Evolutionary conservation across 768 basidiomycete species (phyloP).

Genomic region (Dentipellis fragilis): DNA sequence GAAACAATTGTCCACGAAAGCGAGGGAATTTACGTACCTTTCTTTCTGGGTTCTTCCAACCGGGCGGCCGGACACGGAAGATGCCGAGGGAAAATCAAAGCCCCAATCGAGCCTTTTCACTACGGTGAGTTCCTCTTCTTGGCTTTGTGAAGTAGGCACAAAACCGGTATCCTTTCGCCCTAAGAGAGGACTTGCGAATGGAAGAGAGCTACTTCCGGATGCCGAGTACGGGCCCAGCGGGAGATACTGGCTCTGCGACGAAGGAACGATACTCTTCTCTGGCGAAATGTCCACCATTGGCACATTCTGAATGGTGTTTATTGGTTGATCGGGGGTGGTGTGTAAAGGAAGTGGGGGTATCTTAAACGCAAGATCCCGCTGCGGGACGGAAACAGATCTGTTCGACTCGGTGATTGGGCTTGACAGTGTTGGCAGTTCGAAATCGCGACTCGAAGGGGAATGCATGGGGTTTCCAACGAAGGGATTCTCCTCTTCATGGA

Average conservation of each 20-base stretch:
- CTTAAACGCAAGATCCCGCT: neutral
- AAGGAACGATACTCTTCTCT: neutral
- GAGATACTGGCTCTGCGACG: slow-evolving; percentile 6
- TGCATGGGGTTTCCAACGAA: neutral
- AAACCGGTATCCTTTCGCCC: neutral
- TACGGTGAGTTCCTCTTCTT: neutral
- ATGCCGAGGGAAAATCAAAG: neutral
- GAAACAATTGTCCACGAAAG: too few relatives aligned
- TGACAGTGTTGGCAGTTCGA: neutral
- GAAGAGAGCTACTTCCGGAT: too few relatives aligned
- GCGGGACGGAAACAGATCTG: neutral
- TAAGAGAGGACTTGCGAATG: neutral
- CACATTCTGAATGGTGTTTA: neutral
- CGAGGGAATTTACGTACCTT: too few relatives aligned
- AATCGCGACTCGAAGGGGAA: neutral
- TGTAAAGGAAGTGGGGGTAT: slow-evolving; percentile 3
- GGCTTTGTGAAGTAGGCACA: neutral
- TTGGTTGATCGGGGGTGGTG: neutral
- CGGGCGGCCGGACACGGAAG: neutral
- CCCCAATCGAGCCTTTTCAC: neutral
- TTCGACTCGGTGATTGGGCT: neutral
- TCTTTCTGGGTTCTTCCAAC: too few relatives aligned
- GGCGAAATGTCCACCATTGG: neutral
- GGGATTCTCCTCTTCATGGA: neutral
- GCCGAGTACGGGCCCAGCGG: neutral